Percentiles rank a stretch among this genome's conserved stretches.
Evolutionary conservation across 768 basidiomycete genomes (phyloP).

Genomic region (Sporobolomyces phaffii): DNA sequence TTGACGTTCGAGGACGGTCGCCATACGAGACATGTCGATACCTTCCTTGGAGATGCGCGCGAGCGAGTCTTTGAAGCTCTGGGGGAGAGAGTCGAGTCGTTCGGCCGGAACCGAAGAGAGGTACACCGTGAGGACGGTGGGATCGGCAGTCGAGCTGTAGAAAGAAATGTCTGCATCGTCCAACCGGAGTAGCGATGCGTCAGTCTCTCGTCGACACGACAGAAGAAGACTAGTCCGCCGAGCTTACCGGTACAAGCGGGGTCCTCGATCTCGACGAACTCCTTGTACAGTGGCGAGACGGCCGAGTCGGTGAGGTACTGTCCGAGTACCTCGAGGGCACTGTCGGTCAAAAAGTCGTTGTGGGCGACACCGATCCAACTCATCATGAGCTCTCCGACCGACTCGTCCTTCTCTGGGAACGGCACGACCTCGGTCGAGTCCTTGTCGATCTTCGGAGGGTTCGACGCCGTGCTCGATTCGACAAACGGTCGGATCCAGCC

Average conservation of each 20-base stretch:
- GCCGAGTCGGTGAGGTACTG: slow-evolving; percentile 72
- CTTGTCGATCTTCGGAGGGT: slow-evolving; percentile 51
- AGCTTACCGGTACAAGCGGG: slow-evolving; percentile 67
- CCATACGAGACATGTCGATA: slow-evolving; percentile 85
- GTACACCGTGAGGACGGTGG: slow-evolving; percentile 67
- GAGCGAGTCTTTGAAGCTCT: slow-evolving; percentile 63
- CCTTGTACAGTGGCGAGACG: slow-evolving; percentile 56
- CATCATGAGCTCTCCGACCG: slow-evolving; percentile 73
- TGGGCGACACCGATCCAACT: slow-evolving; percentile 71
- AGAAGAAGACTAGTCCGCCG: background rate
- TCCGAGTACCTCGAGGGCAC: slow-evolving; percentile 78
- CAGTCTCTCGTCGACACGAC: background rate
- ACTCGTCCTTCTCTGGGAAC: slow-evolving; percentile 96
- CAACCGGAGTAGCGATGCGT: slow-evolving; percentile 17
- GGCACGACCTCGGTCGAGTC: slow-evolving; percentile 65
- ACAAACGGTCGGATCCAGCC: slow-evolving; percentile 93
- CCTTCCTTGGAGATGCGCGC: slow-evolving; percentile 64
- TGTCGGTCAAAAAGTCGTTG: slow-evolving; percentile 64
- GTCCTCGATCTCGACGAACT: slow-evolving; percentile 82
- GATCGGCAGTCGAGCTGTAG: slow-evolving; percentile 65
- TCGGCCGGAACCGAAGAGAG: slow-evolving; percentile 77
- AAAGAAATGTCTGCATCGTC: slow-evolving; percentile 62
- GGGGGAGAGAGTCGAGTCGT: slow-evolving; percentile 65
- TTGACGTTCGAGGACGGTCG: slow-evolving; percentile 75
- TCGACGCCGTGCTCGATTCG: slow-evolving; percentile 72